Base-by-base conservation (phyloP, 2,329 filamentous ascomycete species). In the Basipetospora sp. region DNA sequence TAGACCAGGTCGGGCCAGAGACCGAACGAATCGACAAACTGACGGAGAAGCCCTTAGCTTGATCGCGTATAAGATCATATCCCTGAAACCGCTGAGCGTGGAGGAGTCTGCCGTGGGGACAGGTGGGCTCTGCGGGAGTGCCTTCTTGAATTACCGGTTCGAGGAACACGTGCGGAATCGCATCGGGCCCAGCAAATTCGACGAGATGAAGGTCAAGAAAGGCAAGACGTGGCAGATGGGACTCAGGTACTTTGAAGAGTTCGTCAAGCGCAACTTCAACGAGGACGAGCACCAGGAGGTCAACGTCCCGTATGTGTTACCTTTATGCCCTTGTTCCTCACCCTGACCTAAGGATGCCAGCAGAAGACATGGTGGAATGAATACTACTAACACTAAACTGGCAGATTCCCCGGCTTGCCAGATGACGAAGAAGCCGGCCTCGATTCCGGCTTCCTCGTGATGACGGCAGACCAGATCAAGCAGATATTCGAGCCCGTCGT, bases 231-330 rank as follows among this genome's bases (percentile, higher is more conserved):
- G 81, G 80, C 80, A 79, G 53, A 78, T 78, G 74, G 82, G 77
- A 2, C 61, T 87, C 36, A 71, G 74, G 39, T 86, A 85, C 50
- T 88, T 85, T 54, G 82, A 88, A 49, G 80, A 87, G 51, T 86
- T 84, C 51, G 80, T 88, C 11, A 88, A 88, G 58, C 70, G 82
- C 11, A 86, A 85, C 50, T 88, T 87, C 52, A 79, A 82, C 51
- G 77, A 82, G 48, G 79, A 84, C 33, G 80, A 85, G 50, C 73
- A 81, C 44, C 68, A 76, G 35, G 81, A 87, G 52, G 72, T 86
- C 41, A 85, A 85, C 41, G 71, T 87, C 4, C 81, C 81, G 69
- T 74, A 57, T 45, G 69, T 65, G 6, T 4, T 36, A 26, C 40
- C 44, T 33, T 22, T 19, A 14, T 6, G 16, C 31, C 30, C 42